Evolutionary conservation across 768 basidiomycete species (phyloP), one percentile per base, ranked within the genome.

Genomic region (Suillus subalutaceus): DNA sequence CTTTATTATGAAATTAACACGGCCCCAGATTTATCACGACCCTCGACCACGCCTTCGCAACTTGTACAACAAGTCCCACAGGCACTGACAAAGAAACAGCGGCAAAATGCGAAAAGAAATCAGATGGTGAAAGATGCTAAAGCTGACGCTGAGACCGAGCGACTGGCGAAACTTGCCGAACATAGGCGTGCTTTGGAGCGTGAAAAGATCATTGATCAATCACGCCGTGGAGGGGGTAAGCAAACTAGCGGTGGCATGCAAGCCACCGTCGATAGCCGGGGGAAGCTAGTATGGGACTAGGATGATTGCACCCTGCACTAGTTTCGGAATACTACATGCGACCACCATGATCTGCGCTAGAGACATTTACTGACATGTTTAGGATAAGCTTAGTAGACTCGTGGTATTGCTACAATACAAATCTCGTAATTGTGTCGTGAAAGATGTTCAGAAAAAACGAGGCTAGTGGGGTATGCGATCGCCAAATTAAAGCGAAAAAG

Each of bases 101-200:
- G 89, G 41, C 82, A 93, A 72, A 91, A 92, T 68, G 86, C 84
- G 9, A 83, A 82, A 67, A 84, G 80, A 72, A 79, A 83, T 6
- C 90, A 90, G 55, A 82, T 84, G 0, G 72, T 80, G 63, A 92
- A 91, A 74, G 80, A 83, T 3, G 84, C 78, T 7, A 89, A 86
- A 70, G 84, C 80, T 0, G 86, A 84, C 1, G 79, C 79, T 0
- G 91, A 91, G 72, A 77, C 75, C 8, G 80, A 84, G 55, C 79
- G 88, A 44, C 72, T 84, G 48, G 81, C 83, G 6, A 77, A 75
- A 44, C 79, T 91, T 15, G 86, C 85, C 18, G 78, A 80, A 69
- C 90, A 93, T 74, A 84, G 85, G 69, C 82, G 85, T 52, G 88
- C 88, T 71, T 72, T 87, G 67, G 90, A 92, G 75, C 79, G 75